phyloP scores from a whole-genome alignment of 805 yeast species.

The Metschnikowia vanudenii region DNA sequence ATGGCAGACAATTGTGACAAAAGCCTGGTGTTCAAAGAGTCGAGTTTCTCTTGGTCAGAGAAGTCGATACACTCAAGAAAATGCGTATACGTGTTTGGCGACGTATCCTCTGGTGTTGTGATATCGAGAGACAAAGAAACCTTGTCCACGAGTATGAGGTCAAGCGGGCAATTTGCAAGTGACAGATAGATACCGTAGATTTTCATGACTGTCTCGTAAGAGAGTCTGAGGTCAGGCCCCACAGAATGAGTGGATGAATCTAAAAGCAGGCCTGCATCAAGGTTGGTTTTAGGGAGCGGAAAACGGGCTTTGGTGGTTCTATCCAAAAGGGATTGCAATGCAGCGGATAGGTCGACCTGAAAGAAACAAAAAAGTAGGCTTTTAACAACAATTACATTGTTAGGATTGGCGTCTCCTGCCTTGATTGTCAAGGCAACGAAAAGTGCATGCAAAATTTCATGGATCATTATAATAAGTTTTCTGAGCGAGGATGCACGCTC shows the following conservation, averaged over 20 bases:
- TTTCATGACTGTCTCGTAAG: slow-evolving; percentile 27
- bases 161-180: slow-evolving; percentile 26
- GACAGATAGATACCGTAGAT: slow-evolving; percentile 26
- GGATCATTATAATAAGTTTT: slow-evolving; percentile 26
- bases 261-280: too few species aligned
- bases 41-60: slow-evolving; percentile 3
- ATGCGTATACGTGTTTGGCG: slow-evolving; percentile 24
- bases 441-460: slow-evolving; percentile 25
- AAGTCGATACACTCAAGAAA: slow-evolving; percentile 19
- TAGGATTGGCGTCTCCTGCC: slow-evolving; percentile 11
- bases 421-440: slow-evolving; percentile 19
- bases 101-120: slow-evolving; percentile 22
- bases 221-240: slow-evolving; percentile 10
- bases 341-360: slow-evolving; percentile 23
- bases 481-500: slow-evolving; percentile 22
- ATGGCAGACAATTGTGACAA: slow-evolving; percentile 27
- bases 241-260: neutral
- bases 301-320: slow-evolving; percentile 9
- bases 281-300: neutral
- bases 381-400: slow-evolving; percentile 22
- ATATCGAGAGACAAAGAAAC: slow-evolving; percentile 28
- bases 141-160: slow-evolving; percentile 21
- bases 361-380: slow-evolving; percentile 25
- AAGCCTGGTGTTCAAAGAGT: slow-evolving; percentile 16
- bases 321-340: slow-evolving; percentile 21